Conservation (phyloP, 2,329 filamentous ascomycete species). For the Penicillium glabrum region DNA sequence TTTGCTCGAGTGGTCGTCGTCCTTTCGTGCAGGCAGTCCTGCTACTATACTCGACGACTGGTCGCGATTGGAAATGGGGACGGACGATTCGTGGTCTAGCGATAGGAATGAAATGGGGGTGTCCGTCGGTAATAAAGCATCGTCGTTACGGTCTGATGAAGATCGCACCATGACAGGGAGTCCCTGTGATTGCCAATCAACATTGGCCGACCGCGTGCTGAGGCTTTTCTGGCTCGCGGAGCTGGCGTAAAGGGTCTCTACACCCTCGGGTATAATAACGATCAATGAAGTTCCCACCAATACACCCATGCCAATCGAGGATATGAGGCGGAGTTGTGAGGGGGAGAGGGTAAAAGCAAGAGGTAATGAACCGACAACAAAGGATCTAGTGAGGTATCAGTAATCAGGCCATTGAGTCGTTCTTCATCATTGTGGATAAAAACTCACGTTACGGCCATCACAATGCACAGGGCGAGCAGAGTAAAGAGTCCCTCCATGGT, state of each 20-base stretch:
- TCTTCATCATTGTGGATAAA: not conserved
- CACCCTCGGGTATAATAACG: conserved; percentile 95
- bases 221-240: conserved; percentile 33
- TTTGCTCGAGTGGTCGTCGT: conserved; percentile 39
- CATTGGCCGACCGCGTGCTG: conserved; percentile 26
- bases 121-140: not conserved
- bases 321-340: conserved; percentile 83
- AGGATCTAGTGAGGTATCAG: conserved; percentile 64
- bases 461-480: conserved; percentile 62
- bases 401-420: not conserved
- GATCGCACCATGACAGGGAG: conserved; percentile 17
- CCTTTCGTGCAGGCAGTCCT: conserved; percentile 23
- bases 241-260: conserved; percentile 77
- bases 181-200: conserved; percentile 31
- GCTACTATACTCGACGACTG: conserved; percentile 15
- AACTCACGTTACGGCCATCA: conserved; percentile 65
- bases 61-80: conserved; percentile 4
- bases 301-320: conserved; percentile 88
- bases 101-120: conserved; percentile 15
- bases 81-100: conserved; percentile 13
- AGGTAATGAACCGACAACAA: conserved; percentile 86
- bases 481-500: conserved; percentile 64
- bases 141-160: conserved; percentile 1
- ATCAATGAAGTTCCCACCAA: conserved; percentile 93
- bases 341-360: conserved; percentile 84